These are phyloP conservation scores for Cytospora leucostoma DNA, from an alignment of 2,329 filamentous ascomycete species.

Conservation along the genomic window DNA sequence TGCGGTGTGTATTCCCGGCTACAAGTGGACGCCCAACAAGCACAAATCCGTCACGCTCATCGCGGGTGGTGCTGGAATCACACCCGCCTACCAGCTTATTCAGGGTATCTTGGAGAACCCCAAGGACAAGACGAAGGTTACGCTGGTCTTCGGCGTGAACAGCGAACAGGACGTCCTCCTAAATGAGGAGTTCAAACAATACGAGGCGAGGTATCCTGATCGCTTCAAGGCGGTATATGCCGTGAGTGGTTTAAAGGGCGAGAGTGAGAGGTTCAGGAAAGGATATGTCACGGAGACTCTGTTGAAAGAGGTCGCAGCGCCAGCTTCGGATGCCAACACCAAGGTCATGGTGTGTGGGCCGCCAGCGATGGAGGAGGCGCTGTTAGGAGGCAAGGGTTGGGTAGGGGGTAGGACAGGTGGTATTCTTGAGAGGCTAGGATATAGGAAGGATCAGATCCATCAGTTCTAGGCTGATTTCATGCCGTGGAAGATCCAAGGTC, in stretches of 20 bases:
- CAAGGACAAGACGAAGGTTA: slow-evolving; percentile 62
- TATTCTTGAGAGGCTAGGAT: slow-evolving; percentile 59
- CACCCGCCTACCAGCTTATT: slow-evolving; percentile 67
- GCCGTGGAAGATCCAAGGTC: no score
- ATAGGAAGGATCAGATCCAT: slow-evolving; percentile 57
- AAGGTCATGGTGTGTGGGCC: slow-evolving; percentile 73
- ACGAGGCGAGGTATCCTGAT: slow-evolving; percentile 51
- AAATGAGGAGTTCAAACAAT: slow-evolving; percentile 54
- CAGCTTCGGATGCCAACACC: slow-evolving; percentile 38
- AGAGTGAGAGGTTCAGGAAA: slow-evolving; percentile 35
- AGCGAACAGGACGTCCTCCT: slow-evolving; percentile 63
- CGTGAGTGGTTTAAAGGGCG: slow-evolving; percentile 15
- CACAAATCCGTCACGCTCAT: slow-evolving; percentile 60
- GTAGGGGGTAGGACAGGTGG: slow-evolving; percentile 43
- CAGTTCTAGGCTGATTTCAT: slow-evolving; percentile 45
- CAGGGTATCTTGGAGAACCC: slow-evolving; percentile 64
- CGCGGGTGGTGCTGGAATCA: slow-evolving; percentile 73
- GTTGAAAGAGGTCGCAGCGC: slow-evolving; percentile 50
- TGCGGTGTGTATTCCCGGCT: slow-evolving; percentile 54
- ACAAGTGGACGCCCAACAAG: slow-evolving; percentile 55
- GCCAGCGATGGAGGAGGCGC: slow-evolving; percentile 62
- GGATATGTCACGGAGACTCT: slow-evolving; percentile 61
- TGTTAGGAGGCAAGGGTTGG: slow-evolving; percentile 47
- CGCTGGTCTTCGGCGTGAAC: slow-evolving; percentile 68
- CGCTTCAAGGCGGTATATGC: slow-evolving; percentile 59